phyloP scores from a whole-genome alignment of 1,284 basidiomycete genomes.

The Moesziomyces antarcticus region DNA sequence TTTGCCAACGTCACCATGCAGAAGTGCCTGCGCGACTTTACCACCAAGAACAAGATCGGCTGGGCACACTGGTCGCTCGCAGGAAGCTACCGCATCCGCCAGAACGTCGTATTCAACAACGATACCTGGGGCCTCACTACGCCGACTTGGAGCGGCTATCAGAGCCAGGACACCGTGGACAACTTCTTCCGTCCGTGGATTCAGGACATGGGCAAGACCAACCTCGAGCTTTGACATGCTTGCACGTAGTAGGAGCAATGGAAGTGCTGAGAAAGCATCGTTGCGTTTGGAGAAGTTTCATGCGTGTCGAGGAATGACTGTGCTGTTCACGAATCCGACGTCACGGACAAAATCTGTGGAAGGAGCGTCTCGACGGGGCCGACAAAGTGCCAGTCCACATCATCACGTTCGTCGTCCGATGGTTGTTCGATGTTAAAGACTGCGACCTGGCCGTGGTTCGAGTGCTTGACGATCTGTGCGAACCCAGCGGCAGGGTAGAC shows the following conservation, averaged over 20 bases:
- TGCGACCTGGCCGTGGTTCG: constrained; percentile 71
- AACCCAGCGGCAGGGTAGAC: constrained; percentile 72
- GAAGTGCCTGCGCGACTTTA: constrained; percentile 46
- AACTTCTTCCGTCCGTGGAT: constrained; percentile 43
- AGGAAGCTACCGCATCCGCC: constrained; percentile 36
- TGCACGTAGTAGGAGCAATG: background rate
- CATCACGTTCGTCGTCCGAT: background rate
- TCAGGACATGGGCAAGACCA: constrained; percentile 37
- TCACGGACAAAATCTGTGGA: constrained; percentile 11
- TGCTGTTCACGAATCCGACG: background rate
- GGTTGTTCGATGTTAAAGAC: constrained; percentile 74
- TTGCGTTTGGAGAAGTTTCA: background rate
- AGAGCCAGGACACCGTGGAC: constrained; percentile 29
- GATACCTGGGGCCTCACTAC: constrained; percentile 43
- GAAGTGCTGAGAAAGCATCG: background rate
- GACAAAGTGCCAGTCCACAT: constrained; percentile 35
- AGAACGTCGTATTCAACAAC: constrained; percentile 21
- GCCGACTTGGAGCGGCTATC: constrained; percentile 15
- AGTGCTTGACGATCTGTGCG: constrained; percentile 66
- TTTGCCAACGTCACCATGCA: constrained; percentile 35
- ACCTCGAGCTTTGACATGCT: constrained; percentile 29
- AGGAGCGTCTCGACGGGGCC: constrained; percentile 35
- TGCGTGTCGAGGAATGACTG: background rate
- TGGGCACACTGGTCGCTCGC: constrained; percentile 43
- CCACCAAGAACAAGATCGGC: constrained; percentile 43